Evolutionary conservation across 164 flowering plant genomes (phyloP), one percentile per base, ranked within the genome.

Genomic region (Vitis rotundifolia): DNA sequence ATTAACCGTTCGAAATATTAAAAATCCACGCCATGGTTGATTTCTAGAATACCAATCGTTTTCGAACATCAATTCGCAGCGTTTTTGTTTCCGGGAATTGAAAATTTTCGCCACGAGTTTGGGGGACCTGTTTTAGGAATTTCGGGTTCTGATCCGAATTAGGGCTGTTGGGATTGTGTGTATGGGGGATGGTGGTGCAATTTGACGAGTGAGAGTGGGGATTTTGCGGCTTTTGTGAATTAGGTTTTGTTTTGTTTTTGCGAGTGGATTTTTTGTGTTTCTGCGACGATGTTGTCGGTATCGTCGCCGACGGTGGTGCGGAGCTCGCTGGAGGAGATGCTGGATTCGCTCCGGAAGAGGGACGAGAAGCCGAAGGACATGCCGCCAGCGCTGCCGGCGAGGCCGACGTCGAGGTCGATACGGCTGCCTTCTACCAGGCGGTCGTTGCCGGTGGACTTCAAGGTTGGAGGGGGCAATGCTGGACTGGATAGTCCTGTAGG

Each of bases 271-370:
- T 54, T 18, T 55, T 60, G 31, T 5, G 59, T 65, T 53, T 18
- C 11, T 16, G 56, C 9, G 60, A 78, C 72, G 78, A 89, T 91
- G 90, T 65, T 87, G 71, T 84, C 91, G 16, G 68, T 88, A 67
- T 78, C 84, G 18, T 85, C 91, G n/a, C 48, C 82, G 47, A 67
- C 71, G 44, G 48, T 71, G 22, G 72, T 78, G 26, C 85, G 91
- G 50, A 92, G 97, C 73, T 94, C 99, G 59, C 71, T 94, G 71
- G 99, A 93, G 76, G 99, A 88, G 74, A 92, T 95, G 99, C 82
- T 95, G 73, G 98, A 95, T 8, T 87, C 91, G 16, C 83, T 95
- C 31, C 75, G 85, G 70, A 80, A 72, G 65, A 82, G 82, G 54
- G 98, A 90, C 10, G 88, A 88, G 76, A 82, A 69, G 76, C 84